These are phyloP conservation scores for Zasmidium cellare DNA, from an alignment of 2,329 filamentous ascomycete species.

Conservation along the genomic window DNA sequence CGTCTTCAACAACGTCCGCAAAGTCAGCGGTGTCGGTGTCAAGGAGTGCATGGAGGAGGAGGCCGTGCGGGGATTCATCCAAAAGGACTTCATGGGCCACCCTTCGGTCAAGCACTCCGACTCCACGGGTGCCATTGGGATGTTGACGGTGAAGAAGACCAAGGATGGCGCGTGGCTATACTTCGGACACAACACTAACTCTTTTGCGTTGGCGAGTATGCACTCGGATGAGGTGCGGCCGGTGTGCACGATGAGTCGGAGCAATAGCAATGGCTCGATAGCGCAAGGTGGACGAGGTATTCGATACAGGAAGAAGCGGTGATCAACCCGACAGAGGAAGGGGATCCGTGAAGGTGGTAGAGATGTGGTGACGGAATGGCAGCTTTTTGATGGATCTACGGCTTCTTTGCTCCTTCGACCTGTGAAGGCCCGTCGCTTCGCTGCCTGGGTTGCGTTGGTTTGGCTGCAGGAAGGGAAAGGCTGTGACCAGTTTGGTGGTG, in stretches of 20 bases:
- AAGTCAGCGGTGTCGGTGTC: slow-evolving; percentile 60
- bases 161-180: slow-evolving; percentile 76
- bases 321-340: background rate
- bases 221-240: slow-evolving; percentile 73
- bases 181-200: slow-evolving; percentile 96
- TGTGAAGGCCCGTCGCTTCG: background rate
- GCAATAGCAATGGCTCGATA: slow-evolving; percentile 50
- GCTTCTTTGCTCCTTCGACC: background rate
- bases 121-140: slow-evolving; percentile 83
- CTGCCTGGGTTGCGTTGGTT: background rate
- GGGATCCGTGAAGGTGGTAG: background rate
- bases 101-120: slow-evolving; percentile 78
- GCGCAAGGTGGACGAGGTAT: slow-evolving; percentile 31
- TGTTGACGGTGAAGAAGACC: slow-evolving; percentile 86
- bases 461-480: background rate
- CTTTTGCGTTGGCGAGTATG: slow-evolving; percentile 83
- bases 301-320: slow-evolving; percentile 15
- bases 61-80: slow-evolving; percentile 73
- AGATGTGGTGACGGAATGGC: background rate
- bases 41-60: slow-evolving; percentile 57
- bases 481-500: too few relatives aligned
- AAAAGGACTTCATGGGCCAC: slow-evolving; percentile 89
- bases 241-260: slow-evolving; percentile 84
- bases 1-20: slow-evolving; percentile 67
- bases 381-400: background rate